Evolutionary conservation across 2,329 filamentous ascomycete species (phyloP), one percentile per base, ranked within the genome.

Genomic region (Penicillium expansum): DNA sequence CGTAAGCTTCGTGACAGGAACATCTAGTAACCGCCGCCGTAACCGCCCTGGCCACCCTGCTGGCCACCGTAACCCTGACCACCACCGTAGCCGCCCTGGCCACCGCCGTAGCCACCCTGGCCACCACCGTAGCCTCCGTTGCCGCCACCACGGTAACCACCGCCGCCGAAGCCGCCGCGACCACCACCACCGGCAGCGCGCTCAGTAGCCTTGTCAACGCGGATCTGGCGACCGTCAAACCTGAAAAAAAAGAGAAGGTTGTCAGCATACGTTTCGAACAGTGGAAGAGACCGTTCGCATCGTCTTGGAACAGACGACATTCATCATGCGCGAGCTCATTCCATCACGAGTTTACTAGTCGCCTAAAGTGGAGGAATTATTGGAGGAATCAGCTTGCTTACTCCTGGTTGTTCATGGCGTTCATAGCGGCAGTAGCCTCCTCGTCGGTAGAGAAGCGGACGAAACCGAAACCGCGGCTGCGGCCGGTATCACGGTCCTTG

Each of bases 401-500:
- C 54, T 56, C 54, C 33, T 56, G 29, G 41, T 54, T 44, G 45
- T 58, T 58, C 56, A 58, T 55, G 24, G 45, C 39, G 27, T 58
- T 29, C 37, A 55, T 47, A 32, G 56, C 56, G 20, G 29, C 44
- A 39, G 51, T 55, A 48, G 56, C 56, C 45, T 58, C 56, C n/a
- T 58, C 51, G 3, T 58, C 56, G 20, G 14, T 39, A 22, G 44
- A 13, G 56, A 24, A 58, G 37, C 50, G 50, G 39, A 58, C 56
- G 56, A 58, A 58, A 44, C 56, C 56, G 52, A 58, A 58, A 41
- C 56, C 56, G 13, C 56, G 56, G 56, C 50, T 55, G 56, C 56
- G 56, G 45, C 45, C 43, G 16, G 56, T 58, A 13, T 58, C 56
- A 41, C 56, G 56, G 56, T 58, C 56, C 45, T 55, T 58, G 33